Base-by-base conservation (phyloP, 345 rosid species). In the Pistacia vera region DNA sequence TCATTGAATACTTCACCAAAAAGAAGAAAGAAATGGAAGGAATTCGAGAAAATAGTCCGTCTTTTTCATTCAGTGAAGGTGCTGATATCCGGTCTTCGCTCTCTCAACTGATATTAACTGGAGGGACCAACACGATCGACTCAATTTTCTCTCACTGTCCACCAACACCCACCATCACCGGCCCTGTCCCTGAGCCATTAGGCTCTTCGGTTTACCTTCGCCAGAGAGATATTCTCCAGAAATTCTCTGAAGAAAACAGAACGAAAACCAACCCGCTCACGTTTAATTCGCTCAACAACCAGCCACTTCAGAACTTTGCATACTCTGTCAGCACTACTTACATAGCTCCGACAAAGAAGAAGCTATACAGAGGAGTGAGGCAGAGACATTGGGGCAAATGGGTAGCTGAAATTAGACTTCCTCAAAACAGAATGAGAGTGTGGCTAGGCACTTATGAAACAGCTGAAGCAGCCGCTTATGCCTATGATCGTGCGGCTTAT, bases 381-480 rank as follows among this genome's bases (percentile, higher is more conserved):
- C 99, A 96, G 90, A 89, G 99, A 76, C 98, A 92, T 63, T 91
- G 98, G 98, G 99, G 99, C 5, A 96, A 93, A 86, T 96, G 99
- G 99, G 99, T 96, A 20, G 98, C 99, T 1, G 99, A 96, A 81
- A 93, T 96, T 67, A 84, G 99, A 75, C 83, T 93, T 10, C 99
- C 99, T 2, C 99, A 96, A 74, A 96, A 96, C 86, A 91, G 98
- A 83, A 89, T 88, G 84, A 88, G 99, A 33, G 94, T 96, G 25
- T 93, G 99, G 99, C 79, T 96, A 46, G 99, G 99, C 9, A 96
- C 99, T 73, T 96, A 91, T 20, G 97, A 92, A 14, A 89, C 97
- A 1, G 94, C 98, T 0, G 95, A 96, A 80, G 91, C 97, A 17
- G 99, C 98, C 4, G 98, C 98, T 33, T 93, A 88, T 67, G 98